Base-by-base conservation (phyloP, 179 eudicot genomes). In the Nepenthes alata region DNA sequence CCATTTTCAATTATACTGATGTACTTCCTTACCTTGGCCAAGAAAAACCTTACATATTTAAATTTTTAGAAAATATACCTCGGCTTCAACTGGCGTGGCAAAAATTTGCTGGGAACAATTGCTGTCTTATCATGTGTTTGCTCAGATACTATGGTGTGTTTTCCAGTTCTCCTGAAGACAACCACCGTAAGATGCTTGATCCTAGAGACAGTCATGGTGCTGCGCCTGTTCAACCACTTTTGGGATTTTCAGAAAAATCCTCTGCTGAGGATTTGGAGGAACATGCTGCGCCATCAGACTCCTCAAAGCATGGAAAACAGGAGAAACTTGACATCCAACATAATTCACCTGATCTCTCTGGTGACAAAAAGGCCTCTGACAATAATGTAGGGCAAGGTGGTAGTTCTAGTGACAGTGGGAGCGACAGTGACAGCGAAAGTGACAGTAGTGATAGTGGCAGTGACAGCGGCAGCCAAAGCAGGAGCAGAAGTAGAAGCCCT, bases 401-500 rank as follows among this genome's bases (percentile, higher is more conserved):
- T 67, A 83, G 82, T 59, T 74, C 97, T 45, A 85, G 83, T 70
- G 81, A 72, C 41, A 85, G 86, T 64, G 86, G 84, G 66, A 85
- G 84, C 65, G 97, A 75, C 53, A 93, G 90, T 63, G 88, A 83
- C 47, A 82, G 88, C 71, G 86, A 79, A 37, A 81, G 86, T 72
- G 80, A 72, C 12, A 84, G 83, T 57, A 71, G 80, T 68, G 77
- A 63, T 41, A 82, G 89, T 70, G 81, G 74, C 35, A 80, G 87
- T 72, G 86, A 67, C 47, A 82, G 89, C 75, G 81, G 62, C 10
- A 83, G 82, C 37, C 63, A 68, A 16, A 86, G 96, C 70, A 68
- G 63, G 72, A 85, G 97, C 64, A 75, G 79, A 77, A 91, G 98
- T 70, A 76, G 75, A 74, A 91, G 93, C 61, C 89, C 89, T 52